These are phyloP conservation scores for Carex parvula DNA, from an alignment of 176 grass and related monocot species.

Conservation along the genomic window DNA sequence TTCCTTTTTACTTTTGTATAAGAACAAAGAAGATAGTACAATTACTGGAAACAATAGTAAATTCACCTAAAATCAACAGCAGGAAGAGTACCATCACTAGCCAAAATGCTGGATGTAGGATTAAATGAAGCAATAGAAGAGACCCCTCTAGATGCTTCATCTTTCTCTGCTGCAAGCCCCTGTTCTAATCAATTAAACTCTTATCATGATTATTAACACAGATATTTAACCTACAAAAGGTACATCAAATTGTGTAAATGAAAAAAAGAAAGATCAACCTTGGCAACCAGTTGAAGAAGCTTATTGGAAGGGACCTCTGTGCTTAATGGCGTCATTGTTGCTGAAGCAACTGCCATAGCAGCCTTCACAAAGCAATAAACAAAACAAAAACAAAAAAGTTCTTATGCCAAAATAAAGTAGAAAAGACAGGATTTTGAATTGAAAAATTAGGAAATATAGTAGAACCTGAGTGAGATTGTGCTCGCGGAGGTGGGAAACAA, in stretches of 20 bases:
- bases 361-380: conserved; percentile 32
- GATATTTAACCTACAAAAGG: neutral
- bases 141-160: conserved; percentile 44
- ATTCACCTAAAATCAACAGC: conserved; percentile 68
- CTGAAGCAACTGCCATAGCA: conserved; percentile 60
- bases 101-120: neutral
- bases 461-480: conserved; percentile 55
- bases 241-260: neutral
- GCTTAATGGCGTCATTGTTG: conserved; percentile 79
- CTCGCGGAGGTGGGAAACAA: conserved; percentile 79
- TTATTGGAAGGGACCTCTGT: conserved; percentile 36
- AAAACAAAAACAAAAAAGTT: too few relatives aligned
- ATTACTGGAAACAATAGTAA: neutral
- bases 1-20: neutral
- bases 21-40: neutral
- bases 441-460: neutral
- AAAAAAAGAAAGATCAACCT: conserved; percentile 37
- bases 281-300: conserved; percentile 78
- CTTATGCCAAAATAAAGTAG: neutral
- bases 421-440: neutral
- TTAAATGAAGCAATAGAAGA: conserved; percentile 42
- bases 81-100: conserved; percentile 27
- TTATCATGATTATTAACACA: conserved; percentile 9
- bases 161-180: conserved; percentile 81
- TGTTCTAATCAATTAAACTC: conserved; percentile 35